Conservation (phyloP, 495 filamentous ascomycete species). For the Neurospora intermedia region DNA sequence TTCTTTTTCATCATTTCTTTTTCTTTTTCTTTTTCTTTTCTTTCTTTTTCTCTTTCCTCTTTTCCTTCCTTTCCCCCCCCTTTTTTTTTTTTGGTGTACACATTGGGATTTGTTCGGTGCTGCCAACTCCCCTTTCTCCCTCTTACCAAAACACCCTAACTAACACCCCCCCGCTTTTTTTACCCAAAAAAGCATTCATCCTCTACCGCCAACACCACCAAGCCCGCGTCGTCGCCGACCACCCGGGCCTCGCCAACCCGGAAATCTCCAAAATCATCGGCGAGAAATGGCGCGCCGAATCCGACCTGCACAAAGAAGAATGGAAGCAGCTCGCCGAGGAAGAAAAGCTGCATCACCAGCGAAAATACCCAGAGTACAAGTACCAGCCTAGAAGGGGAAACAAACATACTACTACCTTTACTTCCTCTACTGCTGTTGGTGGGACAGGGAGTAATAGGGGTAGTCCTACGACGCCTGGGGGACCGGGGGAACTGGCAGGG, state of each 20-base stretch:
- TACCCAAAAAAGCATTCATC: conserved; percentile 65
- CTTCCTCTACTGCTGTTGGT: background rate
- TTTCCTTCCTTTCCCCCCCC: too few species aligned
- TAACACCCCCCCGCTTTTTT: too few species aligned
- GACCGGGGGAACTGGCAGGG: background rate
- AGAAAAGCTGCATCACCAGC: conserved; percentile 83
- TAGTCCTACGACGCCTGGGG: background rate
- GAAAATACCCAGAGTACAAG: conserved; percentile 85
- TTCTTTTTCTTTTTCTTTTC: too few species aligned
- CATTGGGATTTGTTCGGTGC: too few species aligned
- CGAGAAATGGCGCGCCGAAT: conserved; percentile 73
- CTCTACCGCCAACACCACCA: conserved; percentile 94
- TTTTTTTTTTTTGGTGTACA: too few species aligned
- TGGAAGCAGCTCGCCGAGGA: conserved; percentile 93
- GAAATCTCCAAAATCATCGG: conserved; percentile 98
- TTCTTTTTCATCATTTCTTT: too few species aligned
- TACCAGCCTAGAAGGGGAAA: conserved; percentile 76
- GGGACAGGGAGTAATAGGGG: background rate
- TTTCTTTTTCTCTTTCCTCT: too few species aligned
- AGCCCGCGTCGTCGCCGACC: conserved; percentile 61
- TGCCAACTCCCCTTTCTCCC: too few species aligned
- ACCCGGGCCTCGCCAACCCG: conserved; percentile 88
- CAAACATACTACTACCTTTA: conserved; percentile 33
- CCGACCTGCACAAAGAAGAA: conserved; percentile 63
- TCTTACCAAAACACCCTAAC: too few species aligned